Evolutionary conservation across 805 yeast species (phyloP).

Genomic region (Candida peoriensis): DNA sequence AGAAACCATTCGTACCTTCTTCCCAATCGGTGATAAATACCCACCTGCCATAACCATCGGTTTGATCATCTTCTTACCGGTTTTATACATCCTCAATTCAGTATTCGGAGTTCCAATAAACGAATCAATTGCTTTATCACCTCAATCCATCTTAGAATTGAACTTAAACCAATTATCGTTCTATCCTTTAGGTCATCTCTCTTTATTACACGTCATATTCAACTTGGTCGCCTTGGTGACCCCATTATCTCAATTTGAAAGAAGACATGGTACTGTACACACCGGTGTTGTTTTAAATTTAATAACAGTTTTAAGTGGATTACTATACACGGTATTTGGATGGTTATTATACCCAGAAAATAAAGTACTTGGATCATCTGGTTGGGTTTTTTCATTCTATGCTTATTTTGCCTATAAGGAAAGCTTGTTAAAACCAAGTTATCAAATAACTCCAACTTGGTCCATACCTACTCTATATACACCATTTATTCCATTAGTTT

Average conservation of each 20-base stretch:
- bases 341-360: conserved; percentile 43
- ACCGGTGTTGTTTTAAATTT: conserved; percentile 77
- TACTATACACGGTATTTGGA: conserved; percentile 25
- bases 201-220: conserved; percentile 53
- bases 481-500: conserved; percentile 50
- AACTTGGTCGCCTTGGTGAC: conserved; percentile 55
- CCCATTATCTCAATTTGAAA: conserved; percentile 63
- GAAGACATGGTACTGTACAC: conserved; percentile 73
- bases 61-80: conserved; percentile 45
- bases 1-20: neutral
- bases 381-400: conserved; percentile 65
- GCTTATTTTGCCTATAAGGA: conserved; percentile 54
- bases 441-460: conserved; percentile 33
- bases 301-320: conserved; percentile 62
- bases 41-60: conserved; percentile 66
- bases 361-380: conserved; percentile 63
- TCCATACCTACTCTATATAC: conserved; percentile 53
- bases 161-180: conserved; percentile 44
- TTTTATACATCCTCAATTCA: conserved; percentile 39
- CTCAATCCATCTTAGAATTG: conserved; percentile 46
- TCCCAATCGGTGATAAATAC: neutral
- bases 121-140: conserved; percentile 44
- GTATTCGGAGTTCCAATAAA: conserved; percentile 23
- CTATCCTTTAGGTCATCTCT: conserved; percentile 68
- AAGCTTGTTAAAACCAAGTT: conserved; percentile 35